These are phyloP conservation scores for Penstemon davidsonii DNA, from an alignment of 257 asterid genomes.

Conservation along the genomic window DNA sequence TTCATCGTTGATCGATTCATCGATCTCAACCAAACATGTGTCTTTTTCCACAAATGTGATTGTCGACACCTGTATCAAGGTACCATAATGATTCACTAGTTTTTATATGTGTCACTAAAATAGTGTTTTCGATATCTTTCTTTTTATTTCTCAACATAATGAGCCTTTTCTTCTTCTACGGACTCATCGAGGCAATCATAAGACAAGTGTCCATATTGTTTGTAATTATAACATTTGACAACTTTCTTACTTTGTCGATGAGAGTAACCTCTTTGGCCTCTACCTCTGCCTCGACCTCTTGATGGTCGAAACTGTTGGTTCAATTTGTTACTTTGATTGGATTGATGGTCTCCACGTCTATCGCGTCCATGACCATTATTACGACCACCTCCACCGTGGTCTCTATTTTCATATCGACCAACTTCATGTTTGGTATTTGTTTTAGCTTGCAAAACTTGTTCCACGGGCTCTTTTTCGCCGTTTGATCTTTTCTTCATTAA, in stretches of 20 bases:
- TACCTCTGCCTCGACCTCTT: neutral
- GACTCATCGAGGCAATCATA: neutral
- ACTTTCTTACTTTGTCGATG: neutral
- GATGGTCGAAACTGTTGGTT: too few relatives aligned
- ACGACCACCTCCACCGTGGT: neutral
- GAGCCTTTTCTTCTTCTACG: too few relatives aligned
- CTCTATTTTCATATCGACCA: too few relatives aligned
- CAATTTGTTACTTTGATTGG: neutral
- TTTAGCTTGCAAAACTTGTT: constrained; percentile 17
- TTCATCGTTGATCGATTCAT: neutral
- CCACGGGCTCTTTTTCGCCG: neutral
- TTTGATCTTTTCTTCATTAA: constrained; percentile 8
- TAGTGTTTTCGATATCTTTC: neutral
- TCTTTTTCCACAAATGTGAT: neutral
- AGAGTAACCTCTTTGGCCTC: neutral
- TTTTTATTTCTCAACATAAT: neutral
- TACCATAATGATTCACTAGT: neutral
- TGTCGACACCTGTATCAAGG: neutral
- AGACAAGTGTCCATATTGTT: neutral
- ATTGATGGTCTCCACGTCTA: neutral
- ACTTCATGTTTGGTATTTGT: neutral
- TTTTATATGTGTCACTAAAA: too few relatives aligned
- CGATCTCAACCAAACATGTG: neutral
- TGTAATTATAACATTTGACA: neutral
- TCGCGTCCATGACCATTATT: neutral